phyloP scores from a whole-genome alignment of 768 basidiomycete species.

The Boletellus ananas region DNA sequence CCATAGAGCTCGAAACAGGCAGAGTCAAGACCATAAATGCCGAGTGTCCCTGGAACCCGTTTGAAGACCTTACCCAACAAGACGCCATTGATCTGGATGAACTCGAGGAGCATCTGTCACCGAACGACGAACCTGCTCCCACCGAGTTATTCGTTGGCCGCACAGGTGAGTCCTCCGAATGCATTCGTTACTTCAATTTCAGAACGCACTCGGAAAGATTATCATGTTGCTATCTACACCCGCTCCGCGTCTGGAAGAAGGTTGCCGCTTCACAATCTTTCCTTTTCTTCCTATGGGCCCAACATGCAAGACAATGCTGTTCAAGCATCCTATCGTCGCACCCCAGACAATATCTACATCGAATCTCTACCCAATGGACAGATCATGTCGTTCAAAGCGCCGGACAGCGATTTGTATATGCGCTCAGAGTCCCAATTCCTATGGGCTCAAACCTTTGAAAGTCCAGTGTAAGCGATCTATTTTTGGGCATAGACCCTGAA shows the following conservation, averaged over 20 bases:
- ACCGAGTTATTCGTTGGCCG: slow-evolving; percentile 61
- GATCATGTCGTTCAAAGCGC: slow-evolving; percentile 67
- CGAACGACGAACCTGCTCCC: slow-evolving; percentile 23
- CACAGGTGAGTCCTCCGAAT: slow-evolving; percentile 45
- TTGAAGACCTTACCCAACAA: slow-evolving; percentile 46
- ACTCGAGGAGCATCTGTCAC: slow-evolving; percentile 47
- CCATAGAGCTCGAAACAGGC: slow-evolving; percentile 77
- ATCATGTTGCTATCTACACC: slow-evolving; percentile 81
- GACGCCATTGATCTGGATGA: slow-evolving; percentile 55
- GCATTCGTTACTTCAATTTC: not conserved
- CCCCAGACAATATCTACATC: slow-evolving; percentile 77
- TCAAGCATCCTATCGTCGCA: slow-evolving; percentile 70
- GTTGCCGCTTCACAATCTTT: slow-evolving; percentile 70
- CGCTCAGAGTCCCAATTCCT: slow-evolving; percentile 38
- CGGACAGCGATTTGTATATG: slow-evolving; percentile 26
- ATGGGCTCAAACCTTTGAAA: slow-evolving; percentile 59
- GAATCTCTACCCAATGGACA: slow-evolving; percentile 78
- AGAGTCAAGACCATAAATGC: slow-evolving; percentile 71
- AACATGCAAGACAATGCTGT: slow-evolving; percentile 78
- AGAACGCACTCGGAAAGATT: slow-evolving; percentile 53
- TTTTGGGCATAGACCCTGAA: slow-evolving; percentile 1
- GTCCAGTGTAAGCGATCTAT: slow-evolving; percentile 57
- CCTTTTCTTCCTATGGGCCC: slow-evolving; percentile 90
- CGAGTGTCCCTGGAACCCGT: slow-evolving; percentile 75
- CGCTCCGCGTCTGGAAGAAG: slow-evolving; percentile 37